These are phyloP conservation scores for Colletotrichum trifolii DNA, from an alignment of 2,329 filamentous ascomycete species.

Conservation along the genomic window DNA sequence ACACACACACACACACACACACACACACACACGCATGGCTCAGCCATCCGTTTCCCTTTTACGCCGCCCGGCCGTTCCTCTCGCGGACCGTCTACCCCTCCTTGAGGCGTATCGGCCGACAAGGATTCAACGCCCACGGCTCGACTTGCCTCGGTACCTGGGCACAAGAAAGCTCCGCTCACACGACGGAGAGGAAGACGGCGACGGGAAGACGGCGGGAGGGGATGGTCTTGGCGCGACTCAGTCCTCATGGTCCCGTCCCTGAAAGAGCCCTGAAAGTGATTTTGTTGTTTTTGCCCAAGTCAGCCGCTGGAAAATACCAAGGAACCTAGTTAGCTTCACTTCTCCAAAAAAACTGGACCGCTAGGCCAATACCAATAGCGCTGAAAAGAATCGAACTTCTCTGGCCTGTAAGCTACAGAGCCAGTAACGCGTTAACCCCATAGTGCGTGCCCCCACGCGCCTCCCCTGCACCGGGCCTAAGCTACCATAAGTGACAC, in stretches of 20 bases:
- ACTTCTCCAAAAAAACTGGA: conserved; percentile 29
- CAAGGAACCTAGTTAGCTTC: conserved; percentile 35
- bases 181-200: conserved; percentile 12
- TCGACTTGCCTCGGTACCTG: not conserved
- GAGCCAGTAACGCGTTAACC: too few relatives aligned
- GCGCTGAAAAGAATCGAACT: too few relatives aligned
- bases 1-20: conserved; percentile 8
- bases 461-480: too few relatives aligned
- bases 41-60: conserved; percentile 3
- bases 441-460: too few relatives aligned
- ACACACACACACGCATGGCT: conserved; percentile 16
- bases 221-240: conserved; percentile 29
- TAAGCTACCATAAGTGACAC: too few relatives aligned
- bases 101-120: not conserved
- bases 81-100: not conserved
- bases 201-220: too few relatives aligned
- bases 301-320: conserved; percentile 8
- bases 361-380: too few relatives aligned
- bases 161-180: conserved; percentile 19
- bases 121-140: not conserved
- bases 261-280: conserved; percentile 5
- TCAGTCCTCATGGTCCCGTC: conserved; percentile 21
- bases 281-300: not conserved
- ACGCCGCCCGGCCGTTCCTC: conserved; percentile 6
- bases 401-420: too few relatives aligned